phyloP scores from a whole-genome alignment of 495 filamentous ascomycete genomes.

The Parachaetomium inaequale region DNA sequence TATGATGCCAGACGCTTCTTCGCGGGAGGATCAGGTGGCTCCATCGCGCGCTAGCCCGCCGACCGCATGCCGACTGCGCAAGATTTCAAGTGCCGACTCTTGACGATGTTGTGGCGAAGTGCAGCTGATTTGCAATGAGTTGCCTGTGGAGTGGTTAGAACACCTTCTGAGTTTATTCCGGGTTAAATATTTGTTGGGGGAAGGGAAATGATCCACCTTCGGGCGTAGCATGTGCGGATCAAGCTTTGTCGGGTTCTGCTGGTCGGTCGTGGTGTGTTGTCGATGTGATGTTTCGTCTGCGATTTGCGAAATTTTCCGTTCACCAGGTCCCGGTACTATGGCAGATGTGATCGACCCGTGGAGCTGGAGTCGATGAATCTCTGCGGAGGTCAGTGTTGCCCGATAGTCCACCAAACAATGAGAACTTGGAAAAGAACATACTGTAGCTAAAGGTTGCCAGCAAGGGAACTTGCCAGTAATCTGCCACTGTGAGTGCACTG shows the following conservation, averaged over 20 bases:
- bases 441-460: no score
- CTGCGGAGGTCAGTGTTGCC: no score
- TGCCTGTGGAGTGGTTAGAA: not conserved
- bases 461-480: no score
- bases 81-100: not conserved
- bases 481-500: no score
- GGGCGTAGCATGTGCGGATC: not conserved
- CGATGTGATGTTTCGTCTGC: not conserved
- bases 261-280: not conserved
- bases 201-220: not conserved
- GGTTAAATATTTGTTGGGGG: not conserved
- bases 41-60: slow-evolving; percentile 2
- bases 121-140: not conserved
- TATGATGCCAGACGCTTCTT: slow-evolving; percentile 12
- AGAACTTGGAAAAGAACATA: no score
- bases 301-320: not conserved
- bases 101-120: not conserved
- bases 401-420: no score
- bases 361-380: no score
- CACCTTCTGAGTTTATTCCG: not conserved
- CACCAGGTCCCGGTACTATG: not conserved
- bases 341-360: no score
- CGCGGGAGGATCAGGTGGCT: not conserved
- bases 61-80: not conserved
- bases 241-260: not conserved